Conservation (phyloP, 768 basidiomycete species). For the Paxillus rubicundulus region DNA sequence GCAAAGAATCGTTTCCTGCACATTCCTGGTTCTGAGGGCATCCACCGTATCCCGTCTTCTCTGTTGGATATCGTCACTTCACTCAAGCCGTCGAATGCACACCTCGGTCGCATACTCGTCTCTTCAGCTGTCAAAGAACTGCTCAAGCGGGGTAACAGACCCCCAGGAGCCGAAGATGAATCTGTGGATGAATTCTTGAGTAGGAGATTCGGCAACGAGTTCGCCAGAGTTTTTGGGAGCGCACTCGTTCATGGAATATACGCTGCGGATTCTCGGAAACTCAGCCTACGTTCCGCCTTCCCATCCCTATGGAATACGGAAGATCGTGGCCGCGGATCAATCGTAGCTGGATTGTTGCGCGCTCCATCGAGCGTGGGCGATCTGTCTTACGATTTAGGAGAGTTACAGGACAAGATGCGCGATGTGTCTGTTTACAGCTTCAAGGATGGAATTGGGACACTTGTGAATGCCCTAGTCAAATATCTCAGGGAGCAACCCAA, state of each 20-base stretch:
- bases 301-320: constrained; percentile 71
- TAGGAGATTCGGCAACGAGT: constrained; percentile 65
- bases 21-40: constrained; percentile 48
- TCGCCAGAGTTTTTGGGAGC: constrained; percentile 74
- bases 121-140: constrained; percentile 58
- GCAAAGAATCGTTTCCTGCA: constrained; percentile 77
- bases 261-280: constrained; percentile 72
- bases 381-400: constrained; percentile 48
- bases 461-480: constrained; percentile 56
- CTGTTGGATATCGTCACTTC: constrained; percentile 37
- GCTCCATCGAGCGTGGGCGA: constrained; percentile 15
- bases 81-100: constrained; percentile 28
- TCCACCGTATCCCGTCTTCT: constrained; percentile 50
- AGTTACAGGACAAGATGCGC: constrained; percentile 46
- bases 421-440: constrained; percentile 81
- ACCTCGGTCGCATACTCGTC: constrained; percentile 46
- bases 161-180: constrained; percentile 57
- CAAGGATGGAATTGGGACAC: constrained; percentile 65
- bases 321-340: constrained; percentile 63
- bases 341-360: constrained; percentile 57
- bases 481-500: constrained; percentile 48
- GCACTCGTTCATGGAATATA: constrained; percentile 93
- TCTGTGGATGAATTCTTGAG: constrained; percentile 75
- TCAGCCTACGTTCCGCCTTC: constrained; percentile 79
- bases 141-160: constrained; percentile 46